phyloP scores from a whole-genome alignment of 2,329 filamentous ascomycete genomes.

The Ophiocordyceps sinensis region DNA sequence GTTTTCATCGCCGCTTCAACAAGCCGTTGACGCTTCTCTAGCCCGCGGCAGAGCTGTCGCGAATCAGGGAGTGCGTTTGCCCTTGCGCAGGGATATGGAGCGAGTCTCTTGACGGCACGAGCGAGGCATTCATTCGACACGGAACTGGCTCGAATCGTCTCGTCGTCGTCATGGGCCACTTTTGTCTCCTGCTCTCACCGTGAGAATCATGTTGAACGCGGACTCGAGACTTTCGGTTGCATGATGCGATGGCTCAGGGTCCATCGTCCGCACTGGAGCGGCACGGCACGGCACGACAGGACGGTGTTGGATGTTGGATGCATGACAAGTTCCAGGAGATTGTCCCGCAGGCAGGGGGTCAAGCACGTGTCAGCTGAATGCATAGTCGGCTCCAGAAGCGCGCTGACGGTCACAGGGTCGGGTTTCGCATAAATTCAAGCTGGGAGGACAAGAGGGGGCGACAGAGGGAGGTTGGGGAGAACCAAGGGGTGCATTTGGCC shows the following conservation, averaged over 20 bases:
- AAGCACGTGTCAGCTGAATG: neutral
- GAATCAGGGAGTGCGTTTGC: too few relatives aligned
- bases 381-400: neutral
- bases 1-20: too few relatives aligned
- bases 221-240: neutral
- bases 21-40: too few relatives aligned
- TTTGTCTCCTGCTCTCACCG: too few relatives aligned
- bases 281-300: neutral
- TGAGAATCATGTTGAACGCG: too few relatives aligned
- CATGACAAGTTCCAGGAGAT: neutral
- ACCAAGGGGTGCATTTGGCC: too few relatives aligned
- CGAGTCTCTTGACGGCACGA: too few relatives aligned
- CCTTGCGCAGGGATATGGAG: too few relatives aligned
- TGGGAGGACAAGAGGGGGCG: neutral
- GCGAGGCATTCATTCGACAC: too few relatives aligned
- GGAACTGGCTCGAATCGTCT: too few relatives aligned
- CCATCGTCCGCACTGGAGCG: neutral
- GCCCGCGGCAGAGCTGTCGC: too few relatives aligned
- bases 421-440: neutral
- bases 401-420: neutral
- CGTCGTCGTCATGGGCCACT: too few relatives aligned
- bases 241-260: neutral
- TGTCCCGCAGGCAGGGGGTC: neutral
- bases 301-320: neutral
- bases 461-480: neutral